Conservation (phyloP, 1,284 basidiomycete species). For the Apiotrichum laibachii region DNA sequence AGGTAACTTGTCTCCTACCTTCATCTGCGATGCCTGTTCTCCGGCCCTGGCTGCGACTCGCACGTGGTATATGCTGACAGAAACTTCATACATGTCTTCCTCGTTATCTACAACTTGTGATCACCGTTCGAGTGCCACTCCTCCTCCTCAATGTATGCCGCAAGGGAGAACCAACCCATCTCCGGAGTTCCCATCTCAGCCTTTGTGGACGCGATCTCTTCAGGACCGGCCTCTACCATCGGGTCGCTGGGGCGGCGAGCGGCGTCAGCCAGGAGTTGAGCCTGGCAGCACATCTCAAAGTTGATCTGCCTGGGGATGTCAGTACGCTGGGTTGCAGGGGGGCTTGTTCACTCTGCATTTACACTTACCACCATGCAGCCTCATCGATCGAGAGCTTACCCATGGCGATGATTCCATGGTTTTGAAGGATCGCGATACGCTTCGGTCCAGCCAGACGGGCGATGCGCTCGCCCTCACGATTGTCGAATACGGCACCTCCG, state of each 20-base stretch:
- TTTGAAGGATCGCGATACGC: slow-evolving; percentile 42
- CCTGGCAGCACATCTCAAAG: slow-evolving; percentile 44
- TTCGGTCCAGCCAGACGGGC: slow-evolving; percentile 26
- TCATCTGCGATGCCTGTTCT: too few relatives aligned
- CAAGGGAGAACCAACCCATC: slow-evolving; percentile 46
- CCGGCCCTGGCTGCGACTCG: too few relatives aligned
- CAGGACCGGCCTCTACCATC: slow-evolving; percentile 30
- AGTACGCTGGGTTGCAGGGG: slow-evolving; percentile 3
- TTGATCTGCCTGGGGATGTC: slow-evolving; percentile 35
- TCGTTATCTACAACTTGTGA: slow-evolving; percentile 36
- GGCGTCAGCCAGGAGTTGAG: slow-evolving; percentile 42
- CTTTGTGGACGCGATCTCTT: slow-evolving; percentile 37
- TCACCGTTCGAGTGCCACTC: slow-evolving; percentile 35
- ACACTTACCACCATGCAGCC: slow-evolving; percentile 46
- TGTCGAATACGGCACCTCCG: slow-evolving; percentile 44
- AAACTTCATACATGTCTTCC: too few relatives aligned
- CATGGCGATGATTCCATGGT: slow-evolving; percentile 40
- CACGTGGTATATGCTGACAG: too few relatives aligned
- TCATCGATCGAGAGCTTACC: slow-evolving; percentile 43
- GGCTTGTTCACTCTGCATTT: background rate
- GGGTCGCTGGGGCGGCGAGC: slow-evolving; percentile 32
- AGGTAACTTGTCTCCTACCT: too few relatives aligned
- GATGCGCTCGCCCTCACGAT: slow-evolving; percentile 40
- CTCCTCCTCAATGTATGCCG: slow-evolving; percentile 43
- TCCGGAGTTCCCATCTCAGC: slow-evolving; percentile 41